These are phyloP conservation scores for Hygrophorus russula DNA, from an alignment of 768 basidiomycete genomes.

Conservation along the genomic window DNA sequence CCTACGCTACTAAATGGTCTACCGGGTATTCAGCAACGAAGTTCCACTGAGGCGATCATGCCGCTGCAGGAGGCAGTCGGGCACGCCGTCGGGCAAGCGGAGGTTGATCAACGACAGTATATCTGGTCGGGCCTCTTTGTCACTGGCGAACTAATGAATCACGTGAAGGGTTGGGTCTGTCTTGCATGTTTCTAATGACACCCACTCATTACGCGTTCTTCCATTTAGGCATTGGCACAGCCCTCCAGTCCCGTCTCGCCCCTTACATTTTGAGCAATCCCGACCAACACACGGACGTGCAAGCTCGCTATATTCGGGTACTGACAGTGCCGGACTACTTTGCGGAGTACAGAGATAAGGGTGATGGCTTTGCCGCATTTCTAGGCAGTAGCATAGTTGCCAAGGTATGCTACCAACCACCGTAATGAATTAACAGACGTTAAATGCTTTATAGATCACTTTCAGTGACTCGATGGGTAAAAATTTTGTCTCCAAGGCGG, in stretches of 20 bases:
- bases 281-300: conserved; percentile 61
- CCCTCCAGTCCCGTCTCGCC: conserved; percentile 61
- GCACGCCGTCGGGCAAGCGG: conserved; percentile 46
- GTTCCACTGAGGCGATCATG: conserved; percentile 19
- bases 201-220: conserved; percentile 3
- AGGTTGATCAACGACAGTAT: conserved; percentile 55
- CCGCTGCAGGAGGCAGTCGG: conserved; percentile 63
- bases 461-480: conserved; percentile 59
- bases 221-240: conserved; percentile 44
- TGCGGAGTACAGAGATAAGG: conserved; percentile 79
- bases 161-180: conserved; percentile 51
- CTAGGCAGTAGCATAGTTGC: conserved; percentile 77
- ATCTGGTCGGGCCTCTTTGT: conserved; percentile 75
- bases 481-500: conserved; percentile 70
- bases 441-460: conserved; percentile 38
- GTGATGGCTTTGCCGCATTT: conserved; percentile 73
- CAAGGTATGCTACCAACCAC: conserved; percentile 38
- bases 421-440: neutral
- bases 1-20: conserved; percentile 39
- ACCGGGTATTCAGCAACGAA: conserved; percentile 15
- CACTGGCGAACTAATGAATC: conserved; percentile 63
- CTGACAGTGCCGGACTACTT: conserved; percentile 81
- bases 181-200: neutral
- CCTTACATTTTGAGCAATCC: conserved; percentile 49
- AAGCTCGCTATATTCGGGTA: conserved; percentile 52